A percentile compares a stretch with the other conserved stretches of the same genome.
Conservation (phyloP, 306 rosid species). For the Cyamopsis tetragonoloba region DNA sequence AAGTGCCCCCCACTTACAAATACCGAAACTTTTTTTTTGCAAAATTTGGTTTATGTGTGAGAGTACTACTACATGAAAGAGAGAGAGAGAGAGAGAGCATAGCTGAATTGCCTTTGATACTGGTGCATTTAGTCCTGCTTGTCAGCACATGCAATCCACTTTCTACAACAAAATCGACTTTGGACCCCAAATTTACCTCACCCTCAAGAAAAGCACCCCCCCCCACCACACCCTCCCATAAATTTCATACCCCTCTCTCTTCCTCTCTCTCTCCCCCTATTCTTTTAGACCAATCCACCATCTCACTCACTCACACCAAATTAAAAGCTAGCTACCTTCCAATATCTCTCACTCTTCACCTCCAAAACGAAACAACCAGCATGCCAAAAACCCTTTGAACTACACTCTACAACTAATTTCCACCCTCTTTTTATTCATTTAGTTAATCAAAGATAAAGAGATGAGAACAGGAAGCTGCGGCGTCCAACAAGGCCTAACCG, state of each 20-base stretch:
- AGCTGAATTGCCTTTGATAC: constrained; percentile 85
- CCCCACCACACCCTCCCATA: constrained; percentile 47
- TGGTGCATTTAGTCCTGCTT: constrained; percentile 70
- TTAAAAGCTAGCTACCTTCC: too few species aligned
- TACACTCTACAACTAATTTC: not conserved
- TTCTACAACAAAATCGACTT: constrained; percentile 85
- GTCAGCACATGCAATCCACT: constrained; percentile 99
- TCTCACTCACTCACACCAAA: constrained; percentile 18
- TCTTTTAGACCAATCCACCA: constrained; percentile 30
- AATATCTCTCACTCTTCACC: not conserved
- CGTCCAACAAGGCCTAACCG: constrained; percentile 76
- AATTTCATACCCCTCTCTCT: constrained; percentile 39
- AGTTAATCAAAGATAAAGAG: not conserved
- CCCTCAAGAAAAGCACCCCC: constrained; percentile 88
- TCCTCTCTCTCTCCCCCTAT: constrained; percentile 12
- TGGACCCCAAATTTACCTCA: constrained; percentile 87
- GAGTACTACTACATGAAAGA: constrained; percentile 16
- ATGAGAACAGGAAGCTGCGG: constrained; percentile 89
- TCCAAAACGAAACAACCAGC: too few species aligned
- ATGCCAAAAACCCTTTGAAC: not conserved
- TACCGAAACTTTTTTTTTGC: constrained; percentile 38
- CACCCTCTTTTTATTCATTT: not conserved
- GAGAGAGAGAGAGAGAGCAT: constrained; percentile 42
- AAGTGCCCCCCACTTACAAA: constrained; percentile 58
- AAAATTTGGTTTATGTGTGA: constrained; percentile 39